phyloP scores from a whole-genome alignment of 2,329 filamentous ascomycete genomes.

The Scedosporium apiospermum region DNA sequence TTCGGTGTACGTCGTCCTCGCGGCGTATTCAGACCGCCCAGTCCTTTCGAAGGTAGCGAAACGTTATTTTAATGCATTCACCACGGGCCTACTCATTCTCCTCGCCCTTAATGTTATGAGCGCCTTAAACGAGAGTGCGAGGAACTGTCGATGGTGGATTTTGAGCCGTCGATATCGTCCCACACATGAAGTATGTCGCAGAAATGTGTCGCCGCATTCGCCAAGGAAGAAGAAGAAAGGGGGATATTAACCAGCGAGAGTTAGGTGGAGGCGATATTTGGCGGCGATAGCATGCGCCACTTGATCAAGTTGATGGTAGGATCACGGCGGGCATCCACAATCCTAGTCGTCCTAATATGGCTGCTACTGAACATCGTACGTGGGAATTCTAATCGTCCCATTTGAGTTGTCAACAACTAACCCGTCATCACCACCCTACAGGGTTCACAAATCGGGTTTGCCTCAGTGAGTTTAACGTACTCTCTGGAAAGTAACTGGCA shows the following conservation, averaged over 20 bases:
- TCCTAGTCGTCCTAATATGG: not conserved
- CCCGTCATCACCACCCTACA: not conserved
- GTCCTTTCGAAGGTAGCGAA: not conserved
- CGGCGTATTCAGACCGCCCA: not conserved
- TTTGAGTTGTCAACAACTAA: not conserved
- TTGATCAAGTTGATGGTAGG: not conserved
- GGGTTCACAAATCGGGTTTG: not conserved
- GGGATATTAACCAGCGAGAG: no score
- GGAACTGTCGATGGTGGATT: not conserved
- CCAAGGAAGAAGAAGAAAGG: not conserved
- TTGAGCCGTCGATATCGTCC: not conserved
- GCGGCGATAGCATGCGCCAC: not conserved
- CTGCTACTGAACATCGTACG: not conserved
- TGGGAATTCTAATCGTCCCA: not conserved
- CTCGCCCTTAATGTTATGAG: not conserved
- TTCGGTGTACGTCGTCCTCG: not conserved
- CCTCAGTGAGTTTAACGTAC: not conserved
- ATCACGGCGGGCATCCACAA: not conserved
- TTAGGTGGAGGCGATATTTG: not conserved
- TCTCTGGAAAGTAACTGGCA: not conserved
- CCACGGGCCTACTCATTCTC: not conserved
- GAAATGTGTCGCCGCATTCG: not conserved
- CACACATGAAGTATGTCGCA: not conserved
- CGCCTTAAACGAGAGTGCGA: not conserved
- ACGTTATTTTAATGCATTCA: not conserved